These are phyloP conservation scores for Tillandsia leiboldiana DNA, from an alignment of 176 grass and related monocot species.

Conservation along the genomic window DNA sequence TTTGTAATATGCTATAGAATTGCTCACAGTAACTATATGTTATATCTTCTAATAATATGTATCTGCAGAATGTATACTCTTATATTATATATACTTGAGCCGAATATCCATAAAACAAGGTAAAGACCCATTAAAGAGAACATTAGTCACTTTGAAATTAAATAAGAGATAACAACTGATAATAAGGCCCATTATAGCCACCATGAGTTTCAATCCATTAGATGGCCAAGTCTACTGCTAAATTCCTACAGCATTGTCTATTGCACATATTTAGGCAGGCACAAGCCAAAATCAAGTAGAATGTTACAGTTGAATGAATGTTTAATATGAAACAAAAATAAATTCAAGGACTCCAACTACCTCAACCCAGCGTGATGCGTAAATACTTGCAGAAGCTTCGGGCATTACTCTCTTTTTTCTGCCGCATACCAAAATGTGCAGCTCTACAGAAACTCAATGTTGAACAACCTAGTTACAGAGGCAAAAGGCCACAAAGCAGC, in stretches of 20 bases:
- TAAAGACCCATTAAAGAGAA: no score
- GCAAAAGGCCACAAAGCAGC: neutral
- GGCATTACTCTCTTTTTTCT: no score
- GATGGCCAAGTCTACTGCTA: constrained; percentile 1
- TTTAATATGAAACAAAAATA: neutral
- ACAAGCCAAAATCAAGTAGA: neutral
- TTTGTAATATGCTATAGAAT: no score
- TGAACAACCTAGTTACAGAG: neutral
- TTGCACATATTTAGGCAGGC: neutral
- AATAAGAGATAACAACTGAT: no score
- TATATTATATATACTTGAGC: no score
- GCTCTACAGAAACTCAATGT: neutral
- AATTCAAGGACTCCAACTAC: neutral
- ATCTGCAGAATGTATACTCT: no score
- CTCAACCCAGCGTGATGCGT: neutral
- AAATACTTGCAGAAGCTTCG: neutral
- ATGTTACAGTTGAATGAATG: neutral
- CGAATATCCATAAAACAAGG: no score
- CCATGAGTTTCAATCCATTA: neutral
- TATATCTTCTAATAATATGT: no score
- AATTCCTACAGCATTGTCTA: neutral
- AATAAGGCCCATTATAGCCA: neutral
- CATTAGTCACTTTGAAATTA: no score
- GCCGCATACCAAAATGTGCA: neutral
- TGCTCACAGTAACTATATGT: no score